Conservation (phyloP, 2,329 filamentous ascomycete genomes). For the Colletotrichum agaves region DNA sequence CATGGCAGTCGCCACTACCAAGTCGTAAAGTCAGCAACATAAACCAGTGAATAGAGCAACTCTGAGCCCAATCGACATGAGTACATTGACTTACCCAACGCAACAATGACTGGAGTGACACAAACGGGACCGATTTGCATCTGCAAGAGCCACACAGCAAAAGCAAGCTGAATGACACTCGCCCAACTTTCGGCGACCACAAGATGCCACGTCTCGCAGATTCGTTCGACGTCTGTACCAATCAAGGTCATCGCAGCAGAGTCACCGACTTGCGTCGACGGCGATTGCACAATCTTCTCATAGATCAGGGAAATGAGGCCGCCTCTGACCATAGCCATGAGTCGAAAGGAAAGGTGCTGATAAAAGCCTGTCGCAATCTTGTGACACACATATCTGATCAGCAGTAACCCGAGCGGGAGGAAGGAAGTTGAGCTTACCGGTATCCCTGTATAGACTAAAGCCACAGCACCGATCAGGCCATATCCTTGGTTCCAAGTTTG, state of each 20-base stretch:
- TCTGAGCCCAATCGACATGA: conserved; percentile 9
- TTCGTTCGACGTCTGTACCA: conserved; percentile 42
- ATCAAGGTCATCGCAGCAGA: conserved; percentile 42
- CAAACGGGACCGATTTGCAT: conserved; percentile 13
- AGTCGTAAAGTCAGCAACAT: conserved; percentile 16
- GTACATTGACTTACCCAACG: conserved; percentile 12
- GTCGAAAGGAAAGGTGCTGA: conserved; percentile 40
- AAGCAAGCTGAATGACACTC: conserved; percentile 21
- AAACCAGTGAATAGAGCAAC: conserved; percentile 11
- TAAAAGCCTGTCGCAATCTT: conserved; percentile 38
- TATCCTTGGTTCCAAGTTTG: conserved; percentile 21
- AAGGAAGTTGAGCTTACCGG: conserved; percentile 21
- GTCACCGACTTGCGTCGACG: conserved; percentile 11
- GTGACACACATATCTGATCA: conserved; percentile 12
- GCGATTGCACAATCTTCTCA: conserved; percentile 11
- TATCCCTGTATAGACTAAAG: conserved; percentile 21
- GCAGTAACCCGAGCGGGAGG: conserved; percentile 1
- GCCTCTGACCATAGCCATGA: conserved; percentile 42
- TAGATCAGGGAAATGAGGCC: conserved; percentile 43
- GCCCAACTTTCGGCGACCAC: conserved; percentile 18
- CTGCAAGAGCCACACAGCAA: conserved; percentile 21
- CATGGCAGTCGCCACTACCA: conserved; percentile 15
- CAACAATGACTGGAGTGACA: conserved; percentile 13
- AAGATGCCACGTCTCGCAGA: conserved; percentile 35
- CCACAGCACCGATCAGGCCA: conserved; percentile 17